Percentiles rank a stretch among this genome's conserved stretches.
phyloP scores from a whole-genome alignment of 345 rosid genomes.

The Bretschneidera sinensis region DNA sequence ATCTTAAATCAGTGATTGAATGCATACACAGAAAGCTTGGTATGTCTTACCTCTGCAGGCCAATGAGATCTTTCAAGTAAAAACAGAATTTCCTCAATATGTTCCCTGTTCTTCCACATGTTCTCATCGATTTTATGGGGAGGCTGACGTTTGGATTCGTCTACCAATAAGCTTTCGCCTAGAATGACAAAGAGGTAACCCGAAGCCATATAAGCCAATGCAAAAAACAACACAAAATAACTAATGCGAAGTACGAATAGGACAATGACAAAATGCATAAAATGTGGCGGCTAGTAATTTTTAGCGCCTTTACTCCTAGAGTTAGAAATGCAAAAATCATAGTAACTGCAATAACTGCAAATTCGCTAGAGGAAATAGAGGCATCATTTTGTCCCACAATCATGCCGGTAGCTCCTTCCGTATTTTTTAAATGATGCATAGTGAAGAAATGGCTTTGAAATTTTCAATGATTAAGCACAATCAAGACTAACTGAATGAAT shows the following conservation, averaged over 20 bases:
- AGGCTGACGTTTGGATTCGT: constrained; percentile 56
- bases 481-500: not conserved
- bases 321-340: not conserved
- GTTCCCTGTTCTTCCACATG: constrained; percentile 96
- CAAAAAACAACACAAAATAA: not conserved
- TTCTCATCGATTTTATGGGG: constrained; percentile 94
- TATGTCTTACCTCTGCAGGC: constrained; percentile 50
- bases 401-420: not conserved
- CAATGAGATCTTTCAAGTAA: constrained; percentile 61
- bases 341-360: not conserved
- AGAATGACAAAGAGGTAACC: not conserved
- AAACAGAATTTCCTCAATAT: constrained; percentile 76
- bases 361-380: not conserved
- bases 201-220: not conserved
- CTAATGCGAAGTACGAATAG: not conserved
- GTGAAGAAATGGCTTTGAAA: not conserved
- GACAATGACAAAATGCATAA: not conserved
- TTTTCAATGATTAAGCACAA: too few relatives aligned
- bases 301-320: not conserved
- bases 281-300: too few relatives aligned
- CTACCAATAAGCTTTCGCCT: constrained; percentile 55
- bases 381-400: not conserved
- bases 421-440: too few relatives aligned
- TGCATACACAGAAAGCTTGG: not conserved
- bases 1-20: not conserved